phyloP scores from a whole-genome alignment of 805 yeast species.

The Yarrowia yakushimensis region DNA sequence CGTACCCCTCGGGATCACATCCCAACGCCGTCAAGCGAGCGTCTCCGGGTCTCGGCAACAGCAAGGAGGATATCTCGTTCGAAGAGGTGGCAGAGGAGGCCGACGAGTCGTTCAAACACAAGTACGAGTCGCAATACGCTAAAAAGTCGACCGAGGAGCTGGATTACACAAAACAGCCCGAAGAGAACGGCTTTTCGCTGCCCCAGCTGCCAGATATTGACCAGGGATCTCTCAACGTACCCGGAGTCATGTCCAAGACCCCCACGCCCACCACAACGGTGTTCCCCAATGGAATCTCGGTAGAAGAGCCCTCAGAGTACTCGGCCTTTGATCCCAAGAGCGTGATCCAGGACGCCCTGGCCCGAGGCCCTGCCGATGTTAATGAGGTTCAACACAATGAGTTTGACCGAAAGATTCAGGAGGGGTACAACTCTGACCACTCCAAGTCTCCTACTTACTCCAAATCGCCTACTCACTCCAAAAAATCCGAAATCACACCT shows the following conservation, averaged over 20 bases:
- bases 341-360: conserved; percentile 11
- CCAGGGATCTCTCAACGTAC: neutral
- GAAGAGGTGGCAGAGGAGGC: conserved; percentile 24
- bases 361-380: neutral
- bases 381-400: conserved; percentile 3
- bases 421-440: neutral
- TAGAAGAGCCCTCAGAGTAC: conserved; percentile 5
- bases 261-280: conserved; percentile 5
- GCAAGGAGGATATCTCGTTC: conserved; percentile 23
- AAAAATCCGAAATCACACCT: neutral
- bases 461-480: neutral
- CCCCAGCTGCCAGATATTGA: conserved; percentile 16
- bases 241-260: conserved; percentile 15
- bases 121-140: conserved; percentile 18
- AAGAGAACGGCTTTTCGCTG: conserved; percentile 13
- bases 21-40: conserved; percentile 18
- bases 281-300: neutral
- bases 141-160: neutral
- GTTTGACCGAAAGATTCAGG: neutral
- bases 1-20: conserved; percentile 5
- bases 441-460: no score
- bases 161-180: neutral
- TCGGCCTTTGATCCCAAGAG: conserved; percentile 12
- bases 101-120: conserved; percentile 23
- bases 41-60: conserved; percentile 12